Conservation (phyloP, 305 asterid species). For the Nicotiana rustica region DNA sequence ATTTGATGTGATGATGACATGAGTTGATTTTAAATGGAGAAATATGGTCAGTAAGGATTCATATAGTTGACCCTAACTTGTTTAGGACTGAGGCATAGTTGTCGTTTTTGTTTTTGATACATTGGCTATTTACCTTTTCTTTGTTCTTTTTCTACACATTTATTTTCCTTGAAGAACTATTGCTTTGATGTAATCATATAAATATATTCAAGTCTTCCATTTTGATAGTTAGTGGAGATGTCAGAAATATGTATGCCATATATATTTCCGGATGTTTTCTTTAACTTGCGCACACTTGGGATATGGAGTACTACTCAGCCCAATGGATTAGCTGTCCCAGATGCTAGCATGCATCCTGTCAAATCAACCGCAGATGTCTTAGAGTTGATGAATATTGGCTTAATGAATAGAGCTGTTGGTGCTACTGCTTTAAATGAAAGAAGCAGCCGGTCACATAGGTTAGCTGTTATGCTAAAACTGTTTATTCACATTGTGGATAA, state of each 20-base stretch:
- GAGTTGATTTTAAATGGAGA: no score
- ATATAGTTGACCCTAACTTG: no score
- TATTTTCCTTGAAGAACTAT: conserved; percentile 18
- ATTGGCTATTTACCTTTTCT: conserved; percentile 29
- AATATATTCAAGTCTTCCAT: background rate
- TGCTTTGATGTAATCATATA: background rate
- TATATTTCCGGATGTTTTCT: conserved; percentile 49
- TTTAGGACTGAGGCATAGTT: background rate
- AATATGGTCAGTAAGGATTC: no score
- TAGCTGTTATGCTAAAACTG: conserved; percentile 32
- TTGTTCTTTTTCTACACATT: conserved; percentile 21
- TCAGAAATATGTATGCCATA: background rate
- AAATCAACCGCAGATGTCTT: conserved; percentile 82
- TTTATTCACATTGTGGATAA: background rate
- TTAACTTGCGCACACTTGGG: conserved; percentile 96
- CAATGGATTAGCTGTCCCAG: conserved; percentile 94
- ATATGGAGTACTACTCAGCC: conserved; percentile 91
- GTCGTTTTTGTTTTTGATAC: conserved; percentile 33
- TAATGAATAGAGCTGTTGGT: conserved; percentile 88
- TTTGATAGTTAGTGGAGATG: conserved; percentile 24
- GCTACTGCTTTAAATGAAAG: conserved; percentile 97
- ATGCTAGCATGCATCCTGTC: conserved; percentile 95
- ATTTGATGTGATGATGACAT: background rate
- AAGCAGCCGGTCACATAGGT: conserved; percentile 99
- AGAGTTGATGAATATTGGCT: conserved; percentile 83